Evolutionary conservation across 768 basidiomycete genomes (phyloP).

Genomic region (Amanita subjunquillea): DNA sequence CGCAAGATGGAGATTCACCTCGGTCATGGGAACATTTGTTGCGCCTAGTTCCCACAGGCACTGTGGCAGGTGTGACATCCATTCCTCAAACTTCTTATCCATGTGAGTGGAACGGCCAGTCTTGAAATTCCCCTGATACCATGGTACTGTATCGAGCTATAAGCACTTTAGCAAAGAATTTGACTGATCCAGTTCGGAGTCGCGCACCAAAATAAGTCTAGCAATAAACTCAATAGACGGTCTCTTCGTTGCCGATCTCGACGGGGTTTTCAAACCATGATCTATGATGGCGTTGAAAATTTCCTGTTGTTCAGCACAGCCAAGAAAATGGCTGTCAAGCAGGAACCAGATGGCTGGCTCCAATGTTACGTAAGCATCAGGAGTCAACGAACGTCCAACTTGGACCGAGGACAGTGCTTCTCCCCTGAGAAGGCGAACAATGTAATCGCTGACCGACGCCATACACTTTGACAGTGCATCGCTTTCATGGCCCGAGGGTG

Average conservation of each 20-base stretch:
- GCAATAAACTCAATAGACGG: conserved; percentile 69
- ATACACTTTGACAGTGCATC: conserved; percentile 30
- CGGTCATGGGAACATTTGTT: conserved; percentile 42
- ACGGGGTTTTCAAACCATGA: conserved; percentile 50
- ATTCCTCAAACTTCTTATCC: conserved; percentile 36
- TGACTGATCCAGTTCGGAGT: background rate
- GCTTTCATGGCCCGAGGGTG: background rate
- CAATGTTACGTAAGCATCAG: conserved; percentile 51
- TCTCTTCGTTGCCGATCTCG: conserved; percentile 55
- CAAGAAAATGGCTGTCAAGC: conserved; percentile 18
- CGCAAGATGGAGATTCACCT: conserved; percentile 30
- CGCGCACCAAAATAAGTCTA: conserved; percentile 50
- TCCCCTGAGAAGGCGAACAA: conserved; percentile 46
- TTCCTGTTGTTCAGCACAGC: conserved; percentile 12
- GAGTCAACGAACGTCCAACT: conserved; percentile 40
- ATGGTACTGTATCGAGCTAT: conserved; percentile 53
- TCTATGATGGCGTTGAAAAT: conserved; percentile 50
- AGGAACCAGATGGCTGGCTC: conserved; percentile 76
- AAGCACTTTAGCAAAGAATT: conserved; percentile 3
- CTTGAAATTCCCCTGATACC: conserved; percentile 41
- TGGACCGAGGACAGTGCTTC: conserved; percentile 31
- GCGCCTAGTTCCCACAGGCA: conserved; percentile 77
- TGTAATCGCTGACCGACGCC: conserved; percentile 43
- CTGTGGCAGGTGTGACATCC: conserved; percentile 72
- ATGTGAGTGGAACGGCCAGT: conserved; percentile 18